A percentile compares a stretch with the other conserved stretches of the same genome.
Evolutionary conservation across 371 early-diverging fungal genomes (phyloP).

Genomic region (Basidiobolus meristosporus): DNA sequence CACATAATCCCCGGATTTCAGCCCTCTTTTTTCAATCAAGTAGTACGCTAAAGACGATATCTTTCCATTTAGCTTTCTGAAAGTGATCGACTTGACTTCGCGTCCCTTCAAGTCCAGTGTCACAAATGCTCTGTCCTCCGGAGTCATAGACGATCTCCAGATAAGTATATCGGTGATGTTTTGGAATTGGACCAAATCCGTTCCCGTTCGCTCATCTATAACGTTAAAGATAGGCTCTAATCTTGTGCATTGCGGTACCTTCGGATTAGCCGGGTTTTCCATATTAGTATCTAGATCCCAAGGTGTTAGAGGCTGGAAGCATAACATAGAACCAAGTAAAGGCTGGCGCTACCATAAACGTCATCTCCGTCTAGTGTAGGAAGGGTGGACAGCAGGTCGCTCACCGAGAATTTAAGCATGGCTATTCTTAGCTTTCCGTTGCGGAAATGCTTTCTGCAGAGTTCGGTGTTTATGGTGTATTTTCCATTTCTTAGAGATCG

Average conservation of each 20-base stretch:
- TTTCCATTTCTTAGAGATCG: constrained; percentile 48
- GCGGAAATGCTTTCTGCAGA: constrained; percentile 41
- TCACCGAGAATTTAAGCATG: constrained; percentile 24
- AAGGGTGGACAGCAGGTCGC: constrained; percentile 26
- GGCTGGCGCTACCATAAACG: constrained; percentile 7
- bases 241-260: constrained; percentile 49
- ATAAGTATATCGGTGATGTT: constrained; percentile 44
- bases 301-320: too few species aligned
- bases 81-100: constrained; percentile 38
- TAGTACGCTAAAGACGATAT: constrained; percentile 40
- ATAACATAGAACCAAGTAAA: too few species aligned
- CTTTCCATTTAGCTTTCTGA: constrained; percentile 44
- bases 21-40: constrained; percentile 26
- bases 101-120: constrained; percentile 31
- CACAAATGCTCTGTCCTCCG: constrained; percentile 46
- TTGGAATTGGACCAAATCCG: constrained; percentile 37
- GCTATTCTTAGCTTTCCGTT: constrained; percentile 24
- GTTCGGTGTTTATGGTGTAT: constrained; percentile 32
- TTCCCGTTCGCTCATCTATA: constrained; percentile 43
- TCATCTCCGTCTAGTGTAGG: constrained; percentile 16
- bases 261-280: constrained; percentile 5
- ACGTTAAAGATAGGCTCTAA: constrained; percentile 37
- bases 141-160: constrained; percentile 40
- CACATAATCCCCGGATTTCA: constrained; percentile 32
- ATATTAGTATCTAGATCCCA: too few species aligned